Evolutionary conservation across 176 grass and related monocot genomes (phyloP), one percentile per base, ranked within the genome.

Genomic region (Bromus sterilis): DNA sequence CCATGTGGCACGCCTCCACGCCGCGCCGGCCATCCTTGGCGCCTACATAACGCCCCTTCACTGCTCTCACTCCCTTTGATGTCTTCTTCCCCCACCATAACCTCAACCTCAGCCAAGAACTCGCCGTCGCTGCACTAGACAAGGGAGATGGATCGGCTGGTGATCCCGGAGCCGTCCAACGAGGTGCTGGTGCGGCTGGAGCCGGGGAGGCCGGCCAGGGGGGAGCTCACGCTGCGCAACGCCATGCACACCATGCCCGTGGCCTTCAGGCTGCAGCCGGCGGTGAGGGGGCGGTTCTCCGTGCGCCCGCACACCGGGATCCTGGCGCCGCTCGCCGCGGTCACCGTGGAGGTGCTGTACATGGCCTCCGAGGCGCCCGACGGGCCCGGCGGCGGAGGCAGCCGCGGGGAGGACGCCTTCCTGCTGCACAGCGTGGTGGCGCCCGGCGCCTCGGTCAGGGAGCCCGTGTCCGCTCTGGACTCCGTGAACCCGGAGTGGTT

Each of bases 231-330:
- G 36, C 83, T 94, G 16, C 67, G 92, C 37, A 94, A 94, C 83
- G 92, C 89, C 53, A 94, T 94, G 92, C 87, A 91, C 89, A 94
- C 92, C 66, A 94, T 94, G 92, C 92, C 92, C 34, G 92, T 94
- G n/a, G 92, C 92, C 26, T 94, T 89, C 83, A 34, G 86, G 59
- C 71, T 94, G 76, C 89, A 91, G 83, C 86, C 92, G 41, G 83
- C 78, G 6, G 81, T 81, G 18, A 67, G 83, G 31, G 71, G 77
- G 11, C 86, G 89, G 23, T 94, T 89, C 83, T 30, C 80, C 0
- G 86, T 91, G 65, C 83, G 83, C 31, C 92, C 92, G 64, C 86
- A 88, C 64, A 91, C 92, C 7, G 89, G 89, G 11, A 87, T 94
- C 76, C 78, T 94, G 23, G 86, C 88, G 57, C 92, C 92, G 32